Base-by-base conservation (phyloP, 106 monocot species). In the Apostasia ramifera region DNA sequence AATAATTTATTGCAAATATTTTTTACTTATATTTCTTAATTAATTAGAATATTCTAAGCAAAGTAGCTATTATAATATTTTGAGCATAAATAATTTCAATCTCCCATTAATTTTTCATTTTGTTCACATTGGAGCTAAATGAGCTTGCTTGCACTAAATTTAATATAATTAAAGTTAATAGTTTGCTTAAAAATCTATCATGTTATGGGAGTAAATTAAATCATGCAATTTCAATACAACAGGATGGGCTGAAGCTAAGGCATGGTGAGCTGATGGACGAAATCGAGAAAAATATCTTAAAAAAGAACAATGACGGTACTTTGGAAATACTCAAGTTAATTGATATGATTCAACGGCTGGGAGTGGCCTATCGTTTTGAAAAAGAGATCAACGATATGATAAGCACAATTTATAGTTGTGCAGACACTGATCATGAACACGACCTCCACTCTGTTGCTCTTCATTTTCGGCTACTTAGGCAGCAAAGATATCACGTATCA, bases 311-410 rank as follows among this genome's bases (percentile, higher is more conserved):
- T 26, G 26, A 26, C 26, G 26, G 6, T 12, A 12, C 41, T 44
- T 37, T 62, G 6, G 44, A 44, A 62, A 4, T 13, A 1, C 8
- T 62, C 44, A 41, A 62, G 44, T 44, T 62, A 8, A 62, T 62
- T 44, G 61, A 62, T 5, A 13, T n/a, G n/a, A 44, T 62, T 11
- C 61, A 62, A 44, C 61, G 44, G 6, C 44, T 62, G 10, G 61
- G 61, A 62, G 44, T 62, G 39, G 42, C 26, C 10, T 62, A 62
- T 62, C 61, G 44, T 3, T 62, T 62, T 44, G 61, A 44, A 62
- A 62, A 43, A 3, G 61, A 62, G 44, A 62, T 62, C 2, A 44
- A 10, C 13, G 44, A 62, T 11, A 44, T 13, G 4, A 12, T 62
- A 44, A 12, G 44, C 10, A 0, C 7, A 43, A 44, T 62, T 62